Evolutionary conservation across 495 filamentous ascomycete species (phyloP).

Genomic region (Penicillium parvum): DNA sequence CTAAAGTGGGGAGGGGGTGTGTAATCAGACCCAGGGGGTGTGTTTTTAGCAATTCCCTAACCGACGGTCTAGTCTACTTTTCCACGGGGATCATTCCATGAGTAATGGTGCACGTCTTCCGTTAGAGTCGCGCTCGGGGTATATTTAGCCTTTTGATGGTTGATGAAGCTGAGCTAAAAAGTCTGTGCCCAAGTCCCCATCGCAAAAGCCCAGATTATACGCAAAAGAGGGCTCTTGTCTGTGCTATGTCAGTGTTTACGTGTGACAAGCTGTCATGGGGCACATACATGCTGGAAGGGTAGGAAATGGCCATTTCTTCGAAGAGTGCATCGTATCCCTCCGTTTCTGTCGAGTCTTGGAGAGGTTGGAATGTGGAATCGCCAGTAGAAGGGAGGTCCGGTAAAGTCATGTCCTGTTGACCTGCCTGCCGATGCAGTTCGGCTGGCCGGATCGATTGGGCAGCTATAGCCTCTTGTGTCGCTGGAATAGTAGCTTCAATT

Average conservation of each 20-base stretch:
- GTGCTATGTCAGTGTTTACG: neutral
- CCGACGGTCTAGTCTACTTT: too few relatives aligned
- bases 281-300: constrained; percentile 14
- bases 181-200: constrained; percentile 22
- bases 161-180: constrained; percentile 23
- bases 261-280: neutral
- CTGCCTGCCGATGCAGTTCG: neutral
- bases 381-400: neutral
- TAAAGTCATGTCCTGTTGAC: neutral
- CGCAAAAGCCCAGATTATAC: constrained; percentile 26
- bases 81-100: too few relatives aligned
- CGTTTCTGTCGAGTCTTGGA: constrained; percentile 2
- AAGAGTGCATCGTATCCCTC: constrained; percentile 22
- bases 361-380: neutral
- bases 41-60: too few relatives aligned
- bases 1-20: too few relatives aligned
- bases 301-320: constrained; percentile 20
- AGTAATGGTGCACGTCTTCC: neutral
- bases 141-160: neutral
- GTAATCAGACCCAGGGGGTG: too few relatives aligned
- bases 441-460: neutral
- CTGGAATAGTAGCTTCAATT: neutral
- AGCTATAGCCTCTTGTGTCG: neutral
- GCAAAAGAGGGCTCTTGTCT: constrained; percentile 24
- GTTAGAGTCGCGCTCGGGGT: neutral